These are phyloP conservation scores for Sedum album DNA, from an alignment of 164 flowering plant genomes.

Conservation along the genomic window DNA sequence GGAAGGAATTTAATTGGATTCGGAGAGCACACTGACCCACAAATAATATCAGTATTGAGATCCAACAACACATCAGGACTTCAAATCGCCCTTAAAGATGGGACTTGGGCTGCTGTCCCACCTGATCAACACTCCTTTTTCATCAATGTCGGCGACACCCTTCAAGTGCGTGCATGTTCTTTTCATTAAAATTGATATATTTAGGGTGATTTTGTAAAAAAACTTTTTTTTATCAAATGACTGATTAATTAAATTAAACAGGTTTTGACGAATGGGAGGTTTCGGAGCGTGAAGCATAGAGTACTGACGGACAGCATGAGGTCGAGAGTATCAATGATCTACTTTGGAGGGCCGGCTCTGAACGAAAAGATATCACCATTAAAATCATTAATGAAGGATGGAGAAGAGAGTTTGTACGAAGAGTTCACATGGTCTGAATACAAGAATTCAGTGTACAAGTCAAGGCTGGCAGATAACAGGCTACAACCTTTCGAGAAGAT, in stretches of 20 bases:
- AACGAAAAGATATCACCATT: slow-evolving; percentile 34
- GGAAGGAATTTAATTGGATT: slow-evolving; percentile 27
- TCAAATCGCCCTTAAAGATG: slow-evolving; percentile 21
- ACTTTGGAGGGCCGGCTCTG: slow-evolving; percentile 37
- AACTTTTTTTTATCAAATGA: too few species aligned
- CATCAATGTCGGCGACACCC: slow-evolving; percentile 37
- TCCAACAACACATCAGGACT: slow-evolving; percentile 36
- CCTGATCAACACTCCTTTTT: slow-evolving; percentile 31
- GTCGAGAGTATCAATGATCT: slow-evolving; percentile 35
- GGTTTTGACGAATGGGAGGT: slow-evolving; percentile 37
- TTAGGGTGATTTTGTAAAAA: too few species aligned
- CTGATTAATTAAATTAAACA: neutral
- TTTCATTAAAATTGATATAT: too few species aligned
- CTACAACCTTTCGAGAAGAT: slow-evolving; percentile 29
- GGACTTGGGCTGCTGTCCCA: slow-evolving; percentile 32
- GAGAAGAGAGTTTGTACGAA: slow-evolving; percentile 52
- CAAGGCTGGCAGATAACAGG: slow-evolving; percentile 58
- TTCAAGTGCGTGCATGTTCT: slow-evolving; percentile 37
- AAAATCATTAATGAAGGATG: slow-evolving; percentile 32
- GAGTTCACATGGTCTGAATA: slow-evolving; percentile 78
- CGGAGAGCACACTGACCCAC: slow-evolving; percentile 45
- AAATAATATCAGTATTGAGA: slow-evolving; percentile 31
- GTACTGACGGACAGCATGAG: slow-evolving; percentile 25
- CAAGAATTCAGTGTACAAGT: slow-evolving; percentile 42
- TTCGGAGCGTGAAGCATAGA: slow-evolving; percentile 32